Evolutionary conservation across 1,139 yeast species (phyloP), one percentile per base, ranked within the genome.

Genomic region (Hyphopichia wangnamkhiaoensis): DNA sequence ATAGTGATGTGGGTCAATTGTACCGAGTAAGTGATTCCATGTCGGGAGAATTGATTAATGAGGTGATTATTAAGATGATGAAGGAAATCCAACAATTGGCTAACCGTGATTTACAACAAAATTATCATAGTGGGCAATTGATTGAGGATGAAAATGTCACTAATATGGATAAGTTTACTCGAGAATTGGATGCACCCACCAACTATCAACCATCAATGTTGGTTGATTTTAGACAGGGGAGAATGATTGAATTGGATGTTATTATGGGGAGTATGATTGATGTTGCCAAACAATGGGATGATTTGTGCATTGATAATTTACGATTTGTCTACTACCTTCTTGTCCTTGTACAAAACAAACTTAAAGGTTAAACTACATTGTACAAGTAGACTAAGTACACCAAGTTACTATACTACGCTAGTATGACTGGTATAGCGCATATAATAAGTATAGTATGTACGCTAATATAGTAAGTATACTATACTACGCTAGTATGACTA

Each of bases 121-220:
- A 31, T 16, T 20, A 13, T 21, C 23, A 19, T 19, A 15, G 23
- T 6, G 47, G 47, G 8, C 47, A 47, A 18, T 31, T 18, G 8
- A n/a, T 31, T 17, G 24, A 10, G 5, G 23, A 31, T 7, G 24
- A 31, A 17, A 6, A n/a, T 19, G 13, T 31, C n/a, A 13, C 5
- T n/a, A 19, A 6, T 12, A 52, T 59, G 46, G 33, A 54, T 6
- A 41, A 41, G 7, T 43, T 42, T 7, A 53, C 62, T 6, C 48
- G 43, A 25, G 39, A 38, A 9, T 39, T 43, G 19, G 59, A 60
- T 42, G 63, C 53, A 7, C 47, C 46, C 3, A 45, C 45, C 21
- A 45, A 54, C 30, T 61, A 59, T 40, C 54, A 49, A 35, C 71
- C 71, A 2, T 63, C 69, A 9, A 66, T 66, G 72, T 53, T 64